Conservation (phyloP, 164 flowering plant genomes). For the Stephania yunnanensis region DNA sequence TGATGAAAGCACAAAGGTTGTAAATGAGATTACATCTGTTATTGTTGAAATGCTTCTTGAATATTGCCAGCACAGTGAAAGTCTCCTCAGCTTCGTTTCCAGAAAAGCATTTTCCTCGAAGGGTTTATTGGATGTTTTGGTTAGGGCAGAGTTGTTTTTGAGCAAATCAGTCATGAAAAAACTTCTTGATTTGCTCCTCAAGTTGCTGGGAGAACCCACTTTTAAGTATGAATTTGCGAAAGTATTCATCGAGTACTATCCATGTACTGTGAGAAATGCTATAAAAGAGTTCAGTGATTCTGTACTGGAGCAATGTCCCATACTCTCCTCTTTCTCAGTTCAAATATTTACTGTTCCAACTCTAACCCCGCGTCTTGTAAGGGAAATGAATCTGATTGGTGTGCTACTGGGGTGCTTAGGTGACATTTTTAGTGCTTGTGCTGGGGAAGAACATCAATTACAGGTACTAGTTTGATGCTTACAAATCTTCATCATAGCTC, state of each 20-base stretch:
- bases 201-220: constrained; percentile 77
- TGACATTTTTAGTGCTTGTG: constrained; percentile 55
- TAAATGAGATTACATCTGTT: constrained; percentile 46
- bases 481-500: not conserved
- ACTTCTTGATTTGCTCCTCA: constrained; percentile 80
- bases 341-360: constrained; percentile 95
- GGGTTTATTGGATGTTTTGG: constrained; percentile 67
- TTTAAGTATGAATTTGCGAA: constrained; percentile 92
- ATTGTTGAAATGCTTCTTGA: constrained; percentile 80
- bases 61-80: constrained; percentile 80
- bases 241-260: constrained; percentile 65
- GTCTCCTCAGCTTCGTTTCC: constrained; percentile 85
- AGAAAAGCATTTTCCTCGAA: constrained; percentile 34
- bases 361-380: constrained; percentile 75
- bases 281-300: constrained; percentile 41
- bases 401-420: constrained; percentile 66
- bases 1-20: constrained; percentile 25
- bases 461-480: constrained; percentile 39
- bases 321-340: constrained; percentile 69
- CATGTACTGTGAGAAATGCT: constrained; percentile 50
- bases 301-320: constrained; percentile 40
- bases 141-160: constrained; percentile 72
- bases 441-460: constrained; percentile 66
- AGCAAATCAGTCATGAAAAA: constrained; percentile 32
- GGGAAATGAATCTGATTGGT: constrained; percentile 65